Base-by-base conservation (phyloP, 2,329 filamentous ascomycete species). In the Zasmidium cellare region DNA sequence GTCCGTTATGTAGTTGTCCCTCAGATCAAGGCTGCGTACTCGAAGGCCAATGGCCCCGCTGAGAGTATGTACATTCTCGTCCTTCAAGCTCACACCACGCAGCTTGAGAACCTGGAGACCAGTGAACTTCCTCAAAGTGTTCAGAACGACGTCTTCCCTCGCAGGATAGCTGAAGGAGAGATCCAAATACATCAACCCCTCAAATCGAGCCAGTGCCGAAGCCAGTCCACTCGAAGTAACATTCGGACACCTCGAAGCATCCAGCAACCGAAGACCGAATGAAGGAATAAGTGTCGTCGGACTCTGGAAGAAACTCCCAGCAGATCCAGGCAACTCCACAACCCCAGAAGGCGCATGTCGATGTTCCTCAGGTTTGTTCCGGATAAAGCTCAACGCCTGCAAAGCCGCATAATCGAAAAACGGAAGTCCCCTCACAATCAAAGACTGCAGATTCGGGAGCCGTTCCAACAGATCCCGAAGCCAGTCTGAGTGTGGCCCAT, bases 391-490 rank as follows among this genome's bases (percentile, higher is more conserved):
- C 55, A 86, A 66, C 2, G 79, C 80, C 56, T 79, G 72, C 54
- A 87, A 76, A 18, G 82, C 77, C 59, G 79, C 79, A 67, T 87
- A 83, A 56, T 87, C 84, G 65, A 87, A 86, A 67, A 86, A 86
- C 0, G 84, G 82, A 49, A 87, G n/a, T 25, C 78, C 79, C 16
- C 82, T 79, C 11, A 87, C 83, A 57, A 86, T 78, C 50, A 87
- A 71, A 1, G 81, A 84, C 63, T 87, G 84, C 16, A 87, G 72
- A 53, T 80, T 79, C 2, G 84, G 84, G 19, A 87, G 73, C 53
- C 76, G 78, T 54, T 84, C 82, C 20, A 87, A 75, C 3, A 86
- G 76, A 58, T 86, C 83, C 50, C 80, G 76, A 38, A 87, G 72
- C 84, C 84, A 87, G 57, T 82, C 81, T 2, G 80, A 75, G 56